Base-by-base conservation (phyloP, 306 rosid species). In the Senna siamea region DNA sequence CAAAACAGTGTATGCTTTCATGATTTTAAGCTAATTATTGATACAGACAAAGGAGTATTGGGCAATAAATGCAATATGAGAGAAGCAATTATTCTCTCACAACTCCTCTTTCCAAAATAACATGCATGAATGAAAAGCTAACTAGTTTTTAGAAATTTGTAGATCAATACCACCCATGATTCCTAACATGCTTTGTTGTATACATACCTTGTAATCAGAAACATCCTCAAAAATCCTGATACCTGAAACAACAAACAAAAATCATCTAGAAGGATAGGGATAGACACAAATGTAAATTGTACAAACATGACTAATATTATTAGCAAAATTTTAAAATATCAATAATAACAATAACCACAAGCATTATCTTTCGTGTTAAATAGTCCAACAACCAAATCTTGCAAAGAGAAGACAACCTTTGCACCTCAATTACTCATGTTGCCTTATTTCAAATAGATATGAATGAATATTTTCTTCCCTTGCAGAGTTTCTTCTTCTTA, bases 211-310 rank as follows among this genome's bases (percentile, higher is more conserved):
- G 82, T 76, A 47, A 60, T 67, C 68, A 9, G 90, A 79, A 78
- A 91, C 81, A 80, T 94, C 97, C 84, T 94, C 98, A 78, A 94
- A 89, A 78, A 94, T 75, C 84, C 98, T 81, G 74, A 94, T 88
- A 68, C 98, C 98, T 94, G 94, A 72, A 81, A 81, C 37, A 67
- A 85, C 76, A 78, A 77, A 78, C 10, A 64, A 78, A 35, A 67
- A 26, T 35, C 35, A 64, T 34, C 6, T 40, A 41, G 52, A 38
- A 75, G 51, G 50, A 30, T 75, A 23, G 64, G 47, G 47, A 81
- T 34, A 60, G 38, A 55, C 46, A 28, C 34, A 68, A 40, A 57
- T 34, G 61, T 41, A 69, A 44, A 17, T 4, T 48, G 52, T 56
- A 40, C 15, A 32, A 20, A 4, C 43, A 20, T 47, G 58, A 66